Percentiles rank a stretch among this genome's conserved stretches.
Evolutionary conservation across 805 yeast species (phyloP).

Genomic region (Spathaspora girioi): DNA sequence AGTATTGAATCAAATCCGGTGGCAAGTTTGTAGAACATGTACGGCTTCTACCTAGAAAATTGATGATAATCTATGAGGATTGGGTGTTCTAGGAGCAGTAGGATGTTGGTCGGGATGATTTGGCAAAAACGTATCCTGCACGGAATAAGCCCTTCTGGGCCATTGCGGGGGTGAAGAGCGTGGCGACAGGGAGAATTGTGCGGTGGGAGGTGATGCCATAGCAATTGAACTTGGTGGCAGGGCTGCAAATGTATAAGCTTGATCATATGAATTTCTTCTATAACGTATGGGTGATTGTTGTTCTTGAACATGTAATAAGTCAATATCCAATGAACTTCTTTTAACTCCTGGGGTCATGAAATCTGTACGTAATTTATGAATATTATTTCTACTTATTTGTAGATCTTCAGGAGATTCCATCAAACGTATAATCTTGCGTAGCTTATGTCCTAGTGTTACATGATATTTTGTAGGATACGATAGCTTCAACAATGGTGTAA

Average conservation of each 20-base stretch:
- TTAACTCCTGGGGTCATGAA: constrained; percentile 39
- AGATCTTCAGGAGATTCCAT: constrained; percentile 31
- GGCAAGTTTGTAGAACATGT: too few relatives aligned
- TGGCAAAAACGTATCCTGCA: not conserved
- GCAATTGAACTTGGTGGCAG: not conserved
- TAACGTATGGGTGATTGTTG: not conserved
- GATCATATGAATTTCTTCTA: not conserved
- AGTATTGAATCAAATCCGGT: not conserved
- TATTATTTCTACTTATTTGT: constrained; percentile 36
- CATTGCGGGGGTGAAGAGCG: not conserved
- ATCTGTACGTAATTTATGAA: constrained; percentile 36
- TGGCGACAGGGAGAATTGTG: not conserved
- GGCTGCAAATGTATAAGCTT: not conserved
- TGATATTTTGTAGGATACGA: constrained; percentile 14
- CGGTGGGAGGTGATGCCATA: not conserved
- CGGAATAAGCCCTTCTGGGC: not conserved
- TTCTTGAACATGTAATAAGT: constrained; percentile 3
- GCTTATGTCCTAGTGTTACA: constrained; percentile 35
- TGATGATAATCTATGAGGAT: constrained; percentile 4
- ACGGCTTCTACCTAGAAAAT: not conserved
- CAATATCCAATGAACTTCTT: constrained; percentile 10
- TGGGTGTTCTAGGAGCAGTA: constrained; percentile 1
- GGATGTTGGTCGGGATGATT: not conserved
- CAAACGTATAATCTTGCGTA: constrained; percentile 26
- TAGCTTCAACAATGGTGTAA: constrained; percentile 15